Percentiles rank a stretch among this genome's conserved stretches.
Evolutionary conservation across 2,329 filamentous ascomycete species (phyloP).

Genomic region (Ustulina deusta): DNA sequence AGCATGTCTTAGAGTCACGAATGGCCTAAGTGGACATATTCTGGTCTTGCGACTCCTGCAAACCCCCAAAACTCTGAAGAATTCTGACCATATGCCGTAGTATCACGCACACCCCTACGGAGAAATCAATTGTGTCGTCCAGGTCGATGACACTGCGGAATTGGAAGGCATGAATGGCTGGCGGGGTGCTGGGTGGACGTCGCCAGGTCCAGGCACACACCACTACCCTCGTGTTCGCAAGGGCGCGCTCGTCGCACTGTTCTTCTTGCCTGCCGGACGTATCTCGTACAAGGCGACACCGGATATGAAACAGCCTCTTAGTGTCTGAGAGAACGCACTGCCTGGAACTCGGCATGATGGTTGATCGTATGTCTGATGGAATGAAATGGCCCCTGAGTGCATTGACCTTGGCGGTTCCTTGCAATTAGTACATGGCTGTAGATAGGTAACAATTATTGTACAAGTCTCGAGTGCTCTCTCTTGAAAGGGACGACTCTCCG

Average conservation of each 20-base stretch:
- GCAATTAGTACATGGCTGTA: slow-evolving; percentile 19
- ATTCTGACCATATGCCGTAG: no score
- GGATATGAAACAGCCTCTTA: slow-evolving; percentile 55
- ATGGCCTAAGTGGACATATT: no score
- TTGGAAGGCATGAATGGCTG: slow-evolving; percentile 68
- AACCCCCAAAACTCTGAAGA: no score
- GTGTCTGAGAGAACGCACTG: slow-evolving; percentile 20
- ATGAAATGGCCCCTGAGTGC: background rate
- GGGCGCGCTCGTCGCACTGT: slow-evolving; percentile 64
- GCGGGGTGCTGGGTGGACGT: slow-evolving; percentile 68
- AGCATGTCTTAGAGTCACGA: no score
- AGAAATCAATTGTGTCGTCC: slow-evolving; percentile 67
- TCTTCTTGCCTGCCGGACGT: slow-evolving; percentile 66
- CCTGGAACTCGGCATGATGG: background rate
- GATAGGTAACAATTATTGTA: slow-evolving; percentile 26
- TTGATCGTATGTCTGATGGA: background rate
- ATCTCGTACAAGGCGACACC: slow-evolving; percentile 63
- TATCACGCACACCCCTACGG: slow-evolving; percentile 67
- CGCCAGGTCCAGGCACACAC: slow-evolving; percentile 65
- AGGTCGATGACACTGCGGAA: slow-evolving; percentile 62
- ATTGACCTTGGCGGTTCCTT: background rate
- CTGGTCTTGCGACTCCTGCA: no score
- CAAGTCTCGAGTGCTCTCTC: slow-evolving; percentile 11
- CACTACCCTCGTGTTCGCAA: slow-evolving; percentile 66
- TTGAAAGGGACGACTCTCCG: background rate